These are phyloP conservation scores for Nyssa sinensis DNA, from an alignment of 148 eudicot genomes.

Conservation along the genomic window DNA sequence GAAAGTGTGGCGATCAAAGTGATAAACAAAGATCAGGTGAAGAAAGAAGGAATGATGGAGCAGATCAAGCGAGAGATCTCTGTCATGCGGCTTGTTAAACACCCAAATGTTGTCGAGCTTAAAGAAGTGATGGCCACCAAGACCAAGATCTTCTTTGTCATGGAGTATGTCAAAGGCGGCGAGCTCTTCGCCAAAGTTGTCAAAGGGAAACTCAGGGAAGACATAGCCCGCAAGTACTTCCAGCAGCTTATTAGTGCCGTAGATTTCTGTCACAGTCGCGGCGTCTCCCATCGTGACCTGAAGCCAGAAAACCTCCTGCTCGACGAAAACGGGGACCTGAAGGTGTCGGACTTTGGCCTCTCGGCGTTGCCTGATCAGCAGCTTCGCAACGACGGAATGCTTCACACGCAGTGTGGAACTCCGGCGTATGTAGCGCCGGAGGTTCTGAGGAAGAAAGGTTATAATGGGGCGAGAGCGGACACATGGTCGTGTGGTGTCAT, in stretches of 20 bases:
- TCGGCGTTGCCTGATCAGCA: conserved; percentile 43
- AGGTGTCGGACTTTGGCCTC: conserved; percentile 56
- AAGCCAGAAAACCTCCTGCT: conserved; percentile 50
- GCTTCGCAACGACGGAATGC: conserved; percentile 25
- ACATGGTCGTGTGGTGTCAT: conserved; percentile 66
- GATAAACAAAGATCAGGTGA: conserved; percentile 49
- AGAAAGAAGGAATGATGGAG: conserved; percentile 41
- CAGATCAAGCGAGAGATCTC: conserved; percentile 60
- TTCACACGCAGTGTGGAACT: conserved; percentile 53
- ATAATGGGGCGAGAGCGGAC: conserved; percentile 43
- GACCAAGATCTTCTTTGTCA: conserved; percentile 39
- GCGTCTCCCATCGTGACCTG: too few relatives aligned
- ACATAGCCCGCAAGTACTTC: too few relatives aligned
- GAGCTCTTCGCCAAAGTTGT: conserved; percentile 54
- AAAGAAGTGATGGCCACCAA: conserved; percentile 72
- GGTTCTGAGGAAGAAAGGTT: conserved; percentile 31
- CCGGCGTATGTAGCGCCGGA: conserved; percentile 70
- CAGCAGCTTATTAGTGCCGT: too few relatives aligned
- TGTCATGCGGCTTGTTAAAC: conserved; percentile 47
- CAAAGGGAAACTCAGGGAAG: too few relatives aligned
- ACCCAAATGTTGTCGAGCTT: conserved; percentile 54
- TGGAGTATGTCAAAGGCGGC: too few relatives aligned
- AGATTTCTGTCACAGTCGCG: too few relatives aligned
- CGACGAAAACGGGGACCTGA: conserved; percentile 40
- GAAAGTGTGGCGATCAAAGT: conserved; percentile 55